Percentiles rank a stretch among this genome's conserved stretches.
phyloP scores from a whole-genome alignment of 148 eudicot genomes.

The Cornus kousa region DNA sequence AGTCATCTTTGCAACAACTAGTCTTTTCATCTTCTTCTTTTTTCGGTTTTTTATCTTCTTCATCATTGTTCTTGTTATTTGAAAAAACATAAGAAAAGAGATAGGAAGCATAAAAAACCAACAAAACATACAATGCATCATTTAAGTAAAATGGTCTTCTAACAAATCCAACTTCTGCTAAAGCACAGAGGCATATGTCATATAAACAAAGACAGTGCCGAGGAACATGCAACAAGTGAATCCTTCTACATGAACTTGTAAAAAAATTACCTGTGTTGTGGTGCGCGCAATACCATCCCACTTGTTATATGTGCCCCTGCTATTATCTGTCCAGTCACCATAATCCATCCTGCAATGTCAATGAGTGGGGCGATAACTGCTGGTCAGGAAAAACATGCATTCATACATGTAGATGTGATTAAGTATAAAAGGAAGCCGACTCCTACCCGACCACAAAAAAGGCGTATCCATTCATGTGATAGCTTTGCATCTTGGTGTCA shows the following conservation, averaged over 20 bases:
- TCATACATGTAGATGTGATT: background rate
- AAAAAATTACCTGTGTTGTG: conserved; percentile 71
- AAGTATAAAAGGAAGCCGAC: conserved; percentile 11
- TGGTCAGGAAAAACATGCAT: background rate
- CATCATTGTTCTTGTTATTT: background rate
- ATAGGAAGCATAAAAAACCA: background rate
- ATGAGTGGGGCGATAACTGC: background rate
- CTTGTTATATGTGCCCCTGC: conserved; percentile 96
- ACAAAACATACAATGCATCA: background rate
- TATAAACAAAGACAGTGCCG: background rate
- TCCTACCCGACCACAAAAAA: conserved; percentile 93
- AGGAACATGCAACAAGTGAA: background rate
- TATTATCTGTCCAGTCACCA: conserved; percentile 87
- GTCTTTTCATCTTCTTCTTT: no score
- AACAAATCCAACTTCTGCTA: background rate
- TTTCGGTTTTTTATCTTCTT: no score
- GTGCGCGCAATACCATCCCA: conserved; percentile 98
- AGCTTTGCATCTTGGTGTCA: conserved; percentile 79
- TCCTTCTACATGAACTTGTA: background rate
- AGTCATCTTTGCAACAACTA: background rate
- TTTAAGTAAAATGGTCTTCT: background rate
- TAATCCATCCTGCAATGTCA: conserved; percentile 69
- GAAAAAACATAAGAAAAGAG: background rate
- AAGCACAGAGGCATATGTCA: background rate
- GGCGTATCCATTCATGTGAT: conserved; percentile 88